phyloP scores from a whole-genome alignment of 2,329 filamentous ascomycete species.

The Penicillium oxalicum region DNA sequence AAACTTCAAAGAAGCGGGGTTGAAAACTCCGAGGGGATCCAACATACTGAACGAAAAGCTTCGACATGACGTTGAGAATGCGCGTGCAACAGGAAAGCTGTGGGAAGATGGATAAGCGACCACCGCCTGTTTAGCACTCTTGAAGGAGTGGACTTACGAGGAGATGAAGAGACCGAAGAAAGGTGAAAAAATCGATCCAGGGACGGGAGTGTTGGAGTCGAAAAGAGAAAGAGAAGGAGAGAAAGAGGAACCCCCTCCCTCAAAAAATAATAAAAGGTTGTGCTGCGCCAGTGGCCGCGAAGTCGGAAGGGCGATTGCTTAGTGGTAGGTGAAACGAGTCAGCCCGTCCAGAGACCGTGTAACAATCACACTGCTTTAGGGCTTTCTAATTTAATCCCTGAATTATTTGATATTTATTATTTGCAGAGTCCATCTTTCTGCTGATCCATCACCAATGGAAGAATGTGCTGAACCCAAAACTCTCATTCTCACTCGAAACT shows the following conservation, averaged over 20 bases:
- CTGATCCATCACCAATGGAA: constrained; percentile 9
- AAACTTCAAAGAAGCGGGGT: not conserved
- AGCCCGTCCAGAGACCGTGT: constrained; percentile 18
- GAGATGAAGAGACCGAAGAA: not conserved
- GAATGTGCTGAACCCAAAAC: constrained; percentile 2
- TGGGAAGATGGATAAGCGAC: not conserved
- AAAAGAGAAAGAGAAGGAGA: constrained; percentile 1
- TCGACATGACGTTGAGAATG: constrained; percentile 59
- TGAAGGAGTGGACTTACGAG: not conserved
- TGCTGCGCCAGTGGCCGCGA: constrained; percentile 1
- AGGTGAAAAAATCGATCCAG: not conserved
- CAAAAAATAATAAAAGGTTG: not conserved
- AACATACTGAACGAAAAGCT: constrained; percentile 87
- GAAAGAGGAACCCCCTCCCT: no score
- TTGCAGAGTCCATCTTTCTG: not conserved
- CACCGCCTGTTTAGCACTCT: no score
- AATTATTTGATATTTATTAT: no score
- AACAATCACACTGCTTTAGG: constrained; percentile 24
- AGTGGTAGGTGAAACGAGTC: constrained; percentile 22
- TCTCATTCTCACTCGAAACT: constrained; percentile 13
- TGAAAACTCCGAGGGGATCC: constrained; percentile 10
- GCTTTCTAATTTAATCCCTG: constrained; percentile 7
- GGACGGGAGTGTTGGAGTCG: not conserved
- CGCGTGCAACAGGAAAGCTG: not conserved
- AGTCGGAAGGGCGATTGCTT: constrained; percentile 15